phyloP scores from a whole-genome alignment of 495 filamentous ascomycete species.

The Aspergillus sparsus region DNA sequence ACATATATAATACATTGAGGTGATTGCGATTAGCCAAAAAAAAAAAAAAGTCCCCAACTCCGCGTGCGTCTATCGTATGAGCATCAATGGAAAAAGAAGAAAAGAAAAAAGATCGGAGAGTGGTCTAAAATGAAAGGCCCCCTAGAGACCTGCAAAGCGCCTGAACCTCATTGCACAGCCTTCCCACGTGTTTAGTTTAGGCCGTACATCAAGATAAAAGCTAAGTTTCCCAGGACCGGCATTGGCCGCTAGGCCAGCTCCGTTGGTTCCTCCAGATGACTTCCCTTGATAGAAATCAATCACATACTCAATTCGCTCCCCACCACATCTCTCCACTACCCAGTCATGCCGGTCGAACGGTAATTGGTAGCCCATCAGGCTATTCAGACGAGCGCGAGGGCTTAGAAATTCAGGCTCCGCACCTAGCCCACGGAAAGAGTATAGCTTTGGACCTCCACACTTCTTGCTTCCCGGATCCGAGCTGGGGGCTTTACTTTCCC shows the following conservation, averaged over 20 bases:
- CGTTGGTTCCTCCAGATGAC: constrained; percentile 27
- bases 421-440: constrained; percentile 74
- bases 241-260: constrained; percentile 39
- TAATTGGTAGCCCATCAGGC: constrained; percentile 77
- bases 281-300: constrained; percentile 97
- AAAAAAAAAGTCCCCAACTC: constrained; percentile 27
- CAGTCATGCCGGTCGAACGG: constrained; percentile 98
- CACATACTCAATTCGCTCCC: constrained; percentile 86
- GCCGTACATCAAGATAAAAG: constrained; percentile 93
- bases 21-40: constrained; percentile 15
- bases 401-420: constrained; percentile 67
- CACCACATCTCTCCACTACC: constrained; percentile 87
- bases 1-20: constrained; percentile 41
- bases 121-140: neutral
- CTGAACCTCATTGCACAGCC: constrained; percentile 80
- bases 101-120: neutral
- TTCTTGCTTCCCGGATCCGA: constrained; percentile 54
- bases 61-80: constrained; percentile 29
- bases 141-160: constrained; percentile 59
- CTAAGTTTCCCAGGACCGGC: constrained; percentile 67
- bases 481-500: constrained; percentile 67
- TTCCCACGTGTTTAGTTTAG: constrained; percentile 90
- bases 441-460: constrained; percentile 80
- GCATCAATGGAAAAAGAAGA: constrained; percentile 18
- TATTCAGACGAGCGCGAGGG: constrained; percentile 79